Base-by-base conservation (phyloP, 257 asterid genomes). In the Cynanchum wilfordii region DNA sequence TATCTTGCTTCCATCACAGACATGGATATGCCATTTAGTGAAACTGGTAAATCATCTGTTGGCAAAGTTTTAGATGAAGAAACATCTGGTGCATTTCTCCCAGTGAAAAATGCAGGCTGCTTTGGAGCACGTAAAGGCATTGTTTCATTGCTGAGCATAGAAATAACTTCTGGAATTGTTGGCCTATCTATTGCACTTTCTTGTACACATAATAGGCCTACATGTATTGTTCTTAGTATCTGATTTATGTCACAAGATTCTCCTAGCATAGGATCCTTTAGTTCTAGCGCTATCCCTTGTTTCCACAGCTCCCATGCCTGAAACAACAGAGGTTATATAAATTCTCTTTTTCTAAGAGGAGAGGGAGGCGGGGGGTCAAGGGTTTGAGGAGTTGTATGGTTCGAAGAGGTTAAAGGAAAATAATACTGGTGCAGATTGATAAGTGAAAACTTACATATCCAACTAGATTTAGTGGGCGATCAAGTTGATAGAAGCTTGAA, bases 241-340 rank as follows among this genome's bases (percentile, higher is more conserved):
- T 75, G 85, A 33, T 72, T 79, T 30, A 42, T 58, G 38, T 57
- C 65, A 73, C 82, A 81, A 16, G 86, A 74, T 69, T 74, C 73
- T 13, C 63, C 79, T 25, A 88, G 73, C 10, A 52, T 59, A 30
- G 84, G 87, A 80, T 88, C 90, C 78, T 79, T 73, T 29, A 90
- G 65, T 52, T 83, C 82, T 55, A 74, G 42, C 9, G 83, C 85
- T 66, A 55, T 57, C 50, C 63, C 83, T n/a, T 73, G 76, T 51
- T 45, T 67, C 92, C 90, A 88, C 20, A 76, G 80, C 78, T 85
- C 88, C 90, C 95, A 90, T 11, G 85, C 89, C 92, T 90, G 75
- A 40, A 57, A 22, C 72, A 79, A 24, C 52, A 33, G 19, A 13
- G n/a, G n/a, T 45, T 12, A 54, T 22, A 54, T n/a, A 42, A 51